Percentiles rank a stretch among this genome's conserved stretches.
phyloP scores from a whole-genome alignment of 345 rosid genomes.

The Cardamine occulta region DNA sequence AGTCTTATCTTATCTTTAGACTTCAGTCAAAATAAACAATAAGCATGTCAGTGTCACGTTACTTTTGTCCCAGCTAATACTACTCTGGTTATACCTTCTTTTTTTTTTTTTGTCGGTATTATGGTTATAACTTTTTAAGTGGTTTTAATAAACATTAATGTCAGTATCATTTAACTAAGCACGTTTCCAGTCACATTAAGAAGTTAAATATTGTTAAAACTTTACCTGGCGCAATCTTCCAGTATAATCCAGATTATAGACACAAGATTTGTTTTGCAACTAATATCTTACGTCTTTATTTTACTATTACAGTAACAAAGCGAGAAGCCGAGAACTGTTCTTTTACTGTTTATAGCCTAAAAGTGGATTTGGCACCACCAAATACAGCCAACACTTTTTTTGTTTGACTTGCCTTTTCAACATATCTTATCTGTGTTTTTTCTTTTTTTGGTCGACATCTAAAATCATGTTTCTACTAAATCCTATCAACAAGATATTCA shows the following conservation, averaged over 20 bases:
- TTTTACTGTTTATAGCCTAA: conserved; percentile 1
- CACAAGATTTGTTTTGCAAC: not conserved
- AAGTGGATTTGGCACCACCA: conserved; percentile 22
- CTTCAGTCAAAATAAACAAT: not conserved
- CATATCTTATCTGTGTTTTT: not conserved
- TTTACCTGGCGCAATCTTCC: not conserved
- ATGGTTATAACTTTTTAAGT: not conserved
- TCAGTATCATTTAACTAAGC: conserved; percentile 15
- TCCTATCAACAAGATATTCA: not conserved
- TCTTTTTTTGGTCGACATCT: conserved; percentile 3
- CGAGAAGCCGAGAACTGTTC: not conserved
- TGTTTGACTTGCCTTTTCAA: not conserved
- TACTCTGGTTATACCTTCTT: too few species aligned
- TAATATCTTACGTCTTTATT: not conserved
- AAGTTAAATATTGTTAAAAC: not conserved
- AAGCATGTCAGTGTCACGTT: conserved; percentile 7
- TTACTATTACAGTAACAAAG: not conserved
- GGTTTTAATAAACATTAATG: conserved; percentile 16
- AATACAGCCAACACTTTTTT: not conserved
- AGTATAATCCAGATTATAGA: not conserved
- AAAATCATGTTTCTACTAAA: not conserved
- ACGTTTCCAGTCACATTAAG: conserved; percentile 15
- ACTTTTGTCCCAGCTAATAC: conserved; percentile 6
- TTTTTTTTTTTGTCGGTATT: not conserved
- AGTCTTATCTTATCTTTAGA: not conserved